phyloP scores from a whole-genome alignment of 345 rosid species.

The Bruguiera sexangula region DNA sequence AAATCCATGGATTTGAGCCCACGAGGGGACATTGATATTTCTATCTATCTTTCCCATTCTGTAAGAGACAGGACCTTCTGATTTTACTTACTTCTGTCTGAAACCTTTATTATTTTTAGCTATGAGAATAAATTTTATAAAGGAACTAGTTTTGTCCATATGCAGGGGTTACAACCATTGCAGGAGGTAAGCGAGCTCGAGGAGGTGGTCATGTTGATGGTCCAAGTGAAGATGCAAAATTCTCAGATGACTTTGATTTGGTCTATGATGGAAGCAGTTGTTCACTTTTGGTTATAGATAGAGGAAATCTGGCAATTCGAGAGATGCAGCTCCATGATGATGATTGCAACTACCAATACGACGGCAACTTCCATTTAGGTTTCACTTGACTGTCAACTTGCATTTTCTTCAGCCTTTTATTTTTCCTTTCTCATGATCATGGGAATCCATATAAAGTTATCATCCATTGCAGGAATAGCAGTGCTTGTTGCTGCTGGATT shows the following conservation, averaged over 20 bases:
- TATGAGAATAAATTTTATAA: not conserved
- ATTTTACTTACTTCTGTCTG: not conserved
- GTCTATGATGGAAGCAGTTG: constrained; percentile 70
- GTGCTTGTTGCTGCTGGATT: constrained; percentile 72
- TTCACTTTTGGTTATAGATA: constrained; percentile 77
- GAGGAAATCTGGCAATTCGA: constrained; percentile 82
- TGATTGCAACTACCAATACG: constrained; percentile 63
- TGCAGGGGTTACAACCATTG: constrained; percentile 89
- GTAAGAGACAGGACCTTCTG: not conserved
- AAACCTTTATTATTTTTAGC: not conserved
- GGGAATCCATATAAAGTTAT: constrained; percentile 10
- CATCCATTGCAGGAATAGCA: constrained; percentile 50
- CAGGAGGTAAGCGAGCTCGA: constrained; percentile 72
- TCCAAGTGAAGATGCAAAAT: constrained; percentile 76
- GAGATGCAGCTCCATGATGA: constrained; percentile 78
- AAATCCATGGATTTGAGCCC: not conserved
- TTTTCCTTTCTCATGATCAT: not conserved
- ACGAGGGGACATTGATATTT: not conserved
- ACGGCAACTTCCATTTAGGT: constrained; percentile 68
- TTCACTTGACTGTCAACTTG: constrained; percentile 8
- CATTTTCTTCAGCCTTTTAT: not conserved
- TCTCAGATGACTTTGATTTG: constrained; percentile 83
- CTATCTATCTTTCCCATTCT: not conserved
- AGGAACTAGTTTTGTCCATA: not conserved
- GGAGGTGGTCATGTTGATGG: constrained; percentile 72